Evolutionary conservation across 345 rosid species (phyloP), one percentile per base, ranked within the genome.

Genomic region (Lumnitzera racemosa): DNA sequence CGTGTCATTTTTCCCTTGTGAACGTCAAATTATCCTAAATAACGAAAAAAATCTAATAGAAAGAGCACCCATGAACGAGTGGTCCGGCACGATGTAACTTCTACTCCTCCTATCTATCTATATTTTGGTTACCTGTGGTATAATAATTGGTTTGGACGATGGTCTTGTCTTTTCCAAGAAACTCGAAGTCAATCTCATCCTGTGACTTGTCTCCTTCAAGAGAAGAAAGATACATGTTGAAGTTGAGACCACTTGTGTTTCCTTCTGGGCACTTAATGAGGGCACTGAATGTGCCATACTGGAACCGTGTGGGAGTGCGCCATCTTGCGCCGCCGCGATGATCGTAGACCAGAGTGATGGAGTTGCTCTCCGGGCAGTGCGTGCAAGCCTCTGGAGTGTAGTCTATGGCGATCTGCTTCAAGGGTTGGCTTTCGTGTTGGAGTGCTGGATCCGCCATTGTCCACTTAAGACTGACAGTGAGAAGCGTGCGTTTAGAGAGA

Each of bases 151-250:
- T 81, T 62, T 81, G 83, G 13, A 79, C 68, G 10, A 72, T 68
- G 56, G 75, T 73, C 61, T 58, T 72, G 72, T 81, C 83, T 60
- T 77, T 84, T 69, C 87, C 90, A 0, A 84, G 69, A 76, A 84
- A 84, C 70, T 81, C 90, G 58, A 84, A 81, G 69, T 84, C 90
- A 67, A 84, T 81, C 80, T 77, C 87, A 61, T 81, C 86, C 47
- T 81, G 86, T 59, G 86, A 77, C 67, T 75, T 77, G 69, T 84
- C 79, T 16, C 86, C 89, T n/a, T 84, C 89, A 20, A 84, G 77
- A 16, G 87, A 79, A 13, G 81, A 81, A 48, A 81, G 83, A 57
- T 84, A 81, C 50, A 80, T 56, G 80, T 79, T 81, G 84, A 84
- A 77, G 70, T 77, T 81, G 70, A 84, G 87, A 58, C 90, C 87